Evolutionary conservation across 2,329 filamentous ascomycete genomes (phyloP).

Genomic region (Monosporascus sp.): DNA sequence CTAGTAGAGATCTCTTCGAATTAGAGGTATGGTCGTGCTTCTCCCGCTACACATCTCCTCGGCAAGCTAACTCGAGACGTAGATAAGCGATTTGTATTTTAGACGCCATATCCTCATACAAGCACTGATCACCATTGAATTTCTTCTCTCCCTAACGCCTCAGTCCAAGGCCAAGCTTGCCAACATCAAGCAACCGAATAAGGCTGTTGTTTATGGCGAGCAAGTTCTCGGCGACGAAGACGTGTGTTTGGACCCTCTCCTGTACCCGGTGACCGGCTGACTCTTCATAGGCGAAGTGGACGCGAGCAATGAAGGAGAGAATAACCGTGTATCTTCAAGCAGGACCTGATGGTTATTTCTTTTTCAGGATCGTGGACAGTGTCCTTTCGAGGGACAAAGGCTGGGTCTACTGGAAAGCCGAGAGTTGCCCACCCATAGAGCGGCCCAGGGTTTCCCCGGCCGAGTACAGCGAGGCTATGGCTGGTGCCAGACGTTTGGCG

Average conservation of each 20-base stretch:
- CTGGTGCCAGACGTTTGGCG: conserved; percentile 59
- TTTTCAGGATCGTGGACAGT: conserved; percentile 94
- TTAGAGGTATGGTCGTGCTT: conserved; percentile 62
- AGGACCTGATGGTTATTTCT: conserved; percentile 82
- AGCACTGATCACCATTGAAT: conserved; percentile 89
- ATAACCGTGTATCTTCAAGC: conserved; percentile 82
- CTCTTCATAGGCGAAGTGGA: conserved; percentile 69
- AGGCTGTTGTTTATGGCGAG: conserved; percentile 76
- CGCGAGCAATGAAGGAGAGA: conserved; percentile 65
- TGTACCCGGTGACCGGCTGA: conserved; percentile 10
- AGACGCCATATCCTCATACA: conserved; percentile 92
- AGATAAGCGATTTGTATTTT: conserved; percentile 93
- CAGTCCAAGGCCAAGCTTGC: conserved; percentile 76
- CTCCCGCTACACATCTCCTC: conserved; percentile 2
- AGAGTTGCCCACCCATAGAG: conserved; percentile 85
- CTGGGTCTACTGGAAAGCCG: conserved; percentile 98
- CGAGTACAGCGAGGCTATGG: conserved; percentile 66
- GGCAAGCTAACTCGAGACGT: conserved; percentile 18
- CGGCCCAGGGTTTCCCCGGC: conserved; percentile 64
- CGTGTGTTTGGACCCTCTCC: conserved; percentile 44
- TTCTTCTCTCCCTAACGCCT: conserved; percentile 83
- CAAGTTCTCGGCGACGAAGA: conserved; percentile 79
- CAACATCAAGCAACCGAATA: conserved; percentile 65
- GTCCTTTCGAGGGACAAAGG: conserved; percentile 95
- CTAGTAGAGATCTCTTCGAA: conserved; percentile 93